phyloP scores from a whole-genome alignment of 495 filamentous ascomycete genomes.

The Podospora pseudocomata region DNA sequence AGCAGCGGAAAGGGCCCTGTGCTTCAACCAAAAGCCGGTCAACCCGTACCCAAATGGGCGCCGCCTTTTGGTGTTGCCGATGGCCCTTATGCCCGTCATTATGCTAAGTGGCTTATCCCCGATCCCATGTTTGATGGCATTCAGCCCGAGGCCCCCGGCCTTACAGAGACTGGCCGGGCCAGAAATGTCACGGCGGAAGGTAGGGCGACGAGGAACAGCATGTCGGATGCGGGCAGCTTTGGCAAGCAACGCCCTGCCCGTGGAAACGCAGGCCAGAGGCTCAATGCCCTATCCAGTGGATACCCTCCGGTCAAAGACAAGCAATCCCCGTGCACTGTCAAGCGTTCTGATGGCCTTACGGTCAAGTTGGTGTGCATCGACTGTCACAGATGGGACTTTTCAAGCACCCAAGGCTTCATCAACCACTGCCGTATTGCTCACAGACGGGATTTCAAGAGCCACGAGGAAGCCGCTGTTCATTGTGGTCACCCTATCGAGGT shows the following conservation, averaged over 20 bases:
- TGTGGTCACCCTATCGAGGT: slow-evolving; percentile 79
- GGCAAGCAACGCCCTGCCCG: slow-evolving; percentile 61
- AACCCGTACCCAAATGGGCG: slow-evolving; percentile 61
- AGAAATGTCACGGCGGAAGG: slow-evolving; percentile 52
- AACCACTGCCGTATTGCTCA: slow-evolving; percentile 98
- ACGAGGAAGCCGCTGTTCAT: slow-evolving; percentile 88
- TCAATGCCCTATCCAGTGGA: slow-evolving; percentile 69
- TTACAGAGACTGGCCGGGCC: slow-evolving; percentile 37
- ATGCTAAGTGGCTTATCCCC: slow-evolving; percentile 87
- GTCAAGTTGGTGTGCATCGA: slow-evolving; percentile 84
- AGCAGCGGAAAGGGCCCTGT: slow-evolving; percentile 68
- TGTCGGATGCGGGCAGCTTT: slow-evolving; percentile 52
- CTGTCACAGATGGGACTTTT: slow-evolving; percentile 85
- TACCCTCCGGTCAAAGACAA: slow-evolving; percentile 68
- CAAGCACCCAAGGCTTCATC: slow-evolving; percentile 94
- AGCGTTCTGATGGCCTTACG: slow-evolving; percentile 51
- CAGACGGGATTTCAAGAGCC: slow-evolving; percentile 83
- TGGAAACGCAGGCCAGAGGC: slow-evolving; percentile 55
- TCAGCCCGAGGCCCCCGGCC: slow-evolving; percentile 36
- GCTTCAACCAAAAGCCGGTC: slow-evolving; percentile 52
- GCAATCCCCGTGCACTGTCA: slow-evolving; percentile 50
- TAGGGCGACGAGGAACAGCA: slow-evolving; percentile 70
- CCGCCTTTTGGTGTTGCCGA: slow-evolving; percentile 84
- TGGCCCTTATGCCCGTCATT: slow-evolving; percentile 90
- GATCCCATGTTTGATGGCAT: slow-evolving; percentile 81